Evolutionary conservation across 345 rosid genomes (phyloP), one percentile per base, ranked within the genome.

Genomic region (Erodium maritimum): DNA sequence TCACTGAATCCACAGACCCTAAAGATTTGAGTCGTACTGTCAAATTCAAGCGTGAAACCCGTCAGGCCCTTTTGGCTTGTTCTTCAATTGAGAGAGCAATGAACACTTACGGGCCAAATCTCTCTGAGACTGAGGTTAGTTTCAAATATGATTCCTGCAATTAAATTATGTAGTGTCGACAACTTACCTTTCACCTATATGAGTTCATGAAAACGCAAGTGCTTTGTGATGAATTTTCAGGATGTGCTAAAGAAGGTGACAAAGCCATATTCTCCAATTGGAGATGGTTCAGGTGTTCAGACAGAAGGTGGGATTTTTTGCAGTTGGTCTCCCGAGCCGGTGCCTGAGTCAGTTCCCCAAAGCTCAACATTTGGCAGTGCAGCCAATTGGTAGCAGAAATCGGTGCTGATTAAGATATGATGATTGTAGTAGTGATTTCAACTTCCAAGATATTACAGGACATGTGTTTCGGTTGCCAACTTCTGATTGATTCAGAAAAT

Each of bases 11-110:
- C 60, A 23, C 86, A 58, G 90, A 83, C 45, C 56, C 61, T 3
- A 85, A 71, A 72, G 96, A 88, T 55, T 86, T 79, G 69, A 58
- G 72, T 58, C 90, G 85, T 67, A 63, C 67, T 54, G 57, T 88
- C 33, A 88, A 88, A 78, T 85, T 93, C 70, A 76, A 54, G 65
- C 80, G 71, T 34, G 85, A 78, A 58, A 78, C 82, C 22, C 64
- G 71, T 72, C 93, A 88, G 68, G 88, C 93, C 55, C 55, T 65
- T 58, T 76, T 80, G 50, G 75, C 81, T 55, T 83, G 77, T 70
- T 67, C 80, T 50, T 77, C 93, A 56, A 78, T 88, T 51, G 90
- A 83, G 50, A 72, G 67, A 69, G 80, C 93, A 62, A 66, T 72
- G 73, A 74, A 71, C 61, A 72, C 82, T 53, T 81, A 76, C 17